Percentiles rank a stretch among this genome's conserved stretches.
Evolutionary conservation across 129 eudicot genomes (phyloP).

Genomic region (Pittosporum tobira): DNA sequence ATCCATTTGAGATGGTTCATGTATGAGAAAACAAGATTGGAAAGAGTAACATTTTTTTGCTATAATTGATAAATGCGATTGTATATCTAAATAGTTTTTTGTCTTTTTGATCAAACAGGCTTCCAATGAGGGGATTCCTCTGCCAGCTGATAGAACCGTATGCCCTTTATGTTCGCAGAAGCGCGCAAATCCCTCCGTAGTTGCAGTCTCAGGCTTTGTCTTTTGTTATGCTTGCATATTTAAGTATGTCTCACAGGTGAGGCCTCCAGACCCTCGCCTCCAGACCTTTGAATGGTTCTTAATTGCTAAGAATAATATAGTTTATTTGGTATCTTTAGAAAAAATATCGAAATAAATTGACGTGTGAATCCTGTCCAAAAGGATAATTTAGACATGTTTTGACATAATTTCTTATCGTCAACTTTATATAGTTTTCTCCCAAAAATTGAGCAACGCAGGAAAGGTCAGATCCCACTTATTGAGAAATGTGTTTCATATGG

Average conservation of each 20-base stretch:
- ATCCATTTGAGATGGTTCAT: background rate
- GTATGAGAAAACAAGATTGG: background rate
- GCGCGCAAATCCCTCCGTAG: conserved; percentile 76
- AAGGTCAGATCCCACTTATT: background rate
- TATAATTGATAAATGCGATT: background rate
- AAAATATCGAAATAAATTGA: background rate
- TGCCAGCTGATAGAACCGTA: conserved; percentile 66
- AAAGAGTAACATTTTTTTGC: background rate
- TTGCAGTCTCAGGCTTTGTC: conserved; percentile 86
- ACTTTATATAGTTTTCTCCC: background rate
- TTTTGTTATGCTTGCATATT: conserved; percentile 90
- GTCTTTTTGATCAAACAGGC: conserved; percentile 35
- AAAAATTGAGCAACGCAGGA: background rate
- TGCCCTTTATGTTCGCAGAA: conserved; percentile 81
- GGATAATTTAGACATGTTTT: background rate
- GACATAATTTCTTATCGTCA: background rate
- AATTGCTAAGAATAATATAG: background rate
- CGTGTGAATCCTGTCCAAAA: background rate
- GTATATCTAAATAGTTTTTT: background rate
- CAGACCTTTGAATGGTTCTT: background rate
- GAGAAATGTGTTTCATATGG: background rate
- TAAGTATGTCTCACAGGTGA: conserved; percentile 83
- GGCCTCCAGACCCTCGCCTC: conserved; percentile 7
- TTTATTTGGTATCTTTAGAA: background rate
- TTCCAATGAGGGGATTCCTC: conserved; percentile 82